Evolutionary conservation across 1,139 yeast genomes (phyloP).

Genomic region (Candida sojae): DNA sequence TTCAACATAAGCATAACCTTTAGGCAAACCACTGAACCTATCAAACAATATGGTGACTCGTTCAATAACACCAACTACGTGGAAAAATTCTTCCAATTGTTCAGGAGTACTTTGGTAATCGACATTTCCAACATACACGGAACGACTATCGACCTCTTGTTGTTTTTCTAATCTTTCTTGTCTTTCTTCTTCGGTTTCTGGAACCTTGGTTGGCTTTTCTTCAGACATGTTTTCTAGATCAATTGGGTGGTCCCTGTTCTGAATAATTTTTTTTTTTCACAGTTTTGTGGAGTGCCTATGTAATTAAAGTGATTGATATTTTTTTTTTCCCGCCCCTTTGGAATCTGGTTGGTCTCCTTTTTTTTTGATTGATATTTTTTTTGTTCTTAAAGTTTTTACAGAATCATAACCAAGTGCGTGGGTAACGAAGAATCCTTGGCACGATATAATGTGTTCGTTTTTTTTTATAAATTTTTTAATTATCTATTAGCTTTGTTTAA

Average conservation of each 20-base stretch:
- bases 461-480: background rate
- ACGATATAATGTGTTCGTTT: background rate
- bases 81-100: constrained; percentile 42
- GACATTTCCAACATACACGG: constrained; percentile 47
- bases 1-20: constrained; percentile 50
- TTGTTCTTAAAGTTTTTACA: background rate
- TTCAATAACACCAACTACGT: constrained; percentile 34
- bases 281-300: too few relatives aligned
- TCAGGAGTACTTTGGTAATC: constrained; percentile 45
- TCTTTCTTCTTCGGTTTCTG: constrained; percentile 30
- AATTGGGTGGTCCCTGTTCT: background rate
- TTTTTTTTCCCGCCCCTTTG: too few relatives aligned
- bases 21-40: constrained; percentile 38
- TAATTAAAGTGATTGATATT: too few relatives aligned
- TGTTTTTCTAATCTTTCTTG: constrained; percentile 31
- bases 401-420: too few relatives aligned
- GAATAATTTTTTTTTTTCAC: too few relatives aligned
- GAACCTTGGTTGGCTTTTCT: constrained; percentile 10
- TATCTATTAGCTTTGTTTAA: too few relatives aligned
- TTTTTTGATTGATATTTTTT: background rate
- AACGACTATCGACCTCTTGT: constrained; percentile 37
- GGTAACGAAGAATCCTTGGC: too few relatives aligned
- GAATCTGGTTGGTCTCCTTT: background rate
- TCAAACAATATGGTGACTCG: constrained; percentile 44
- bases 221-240: constrained; percentile 7